These are phyloP conservation scores for Lecanicillium sp. DNA, from an alignment of 2,329 filamentous ascomycete genomes.

Conservation along the genomic window DNA sequence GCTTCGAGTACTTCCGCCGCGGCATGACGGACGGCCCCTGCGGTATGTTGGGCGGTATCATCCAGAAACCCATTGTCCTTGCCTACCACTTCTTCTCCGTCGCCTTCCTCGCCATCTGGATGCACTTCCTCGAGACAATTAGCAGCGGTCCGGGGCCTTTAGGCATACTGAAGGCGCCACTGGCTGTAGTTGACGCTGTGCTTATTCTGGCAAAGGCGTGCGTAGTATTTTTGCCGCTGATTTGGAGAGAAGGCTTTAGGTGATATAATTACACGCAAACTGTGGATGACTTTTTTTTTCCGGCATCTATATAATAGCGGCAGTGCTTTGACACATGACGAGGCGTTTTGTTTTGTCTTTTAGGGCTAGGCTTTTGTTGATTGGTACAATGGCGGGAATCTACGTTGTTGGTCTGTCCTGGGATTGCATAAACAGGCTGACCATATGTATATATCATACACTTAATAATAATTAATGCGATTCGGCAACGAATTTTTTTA, in stretches of 20 bases:
- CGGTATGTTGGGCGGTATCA: conserved; percentile 73
- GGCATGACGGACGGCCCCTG: conserved; percentile 70
- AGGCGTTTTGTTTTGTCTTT: conserved; percentile 3
- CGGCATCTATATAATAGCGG: conserved; percentile 1
- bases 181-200: conserved; percentile 56
- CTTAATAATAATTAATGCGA: conserved; percentile 5
- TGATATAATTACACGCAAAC: conserved; percentile 10
- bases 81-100: conserved; percentile 94
- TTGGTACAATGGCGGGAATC: too few relatives aligned
- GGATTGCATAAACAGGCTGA: background rate
- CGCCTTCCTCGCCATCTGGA: conserved; percentile 79
- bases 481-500: conserved; percentile 2
- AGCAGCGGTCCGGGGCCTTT: conserved; percentile 18
- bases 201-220: conserved; percentile 74
- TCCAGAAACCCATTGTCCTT: conserved; percentile 67
- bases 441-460: background rate
- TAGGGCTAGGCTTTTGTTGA: too few relatives aligned
- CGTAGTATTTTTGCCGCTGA: conserved; percentile 73
- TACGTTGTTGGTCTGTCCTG: background rate
- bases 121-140: conserved; percentile 34
- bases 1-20: conserved; percentile 84
- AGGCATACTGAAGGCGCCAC: conserved; percentile 40
- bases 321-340: background rate
- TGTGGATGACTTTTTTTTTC: background rate
- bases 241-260: conserved; percentile 53